Evolutionary conservation across 1,139 yeast species (phyloP), one percentile per base, ranked within the genome.

Genomic region (Zygotorulaspora mrakii): DNA sequence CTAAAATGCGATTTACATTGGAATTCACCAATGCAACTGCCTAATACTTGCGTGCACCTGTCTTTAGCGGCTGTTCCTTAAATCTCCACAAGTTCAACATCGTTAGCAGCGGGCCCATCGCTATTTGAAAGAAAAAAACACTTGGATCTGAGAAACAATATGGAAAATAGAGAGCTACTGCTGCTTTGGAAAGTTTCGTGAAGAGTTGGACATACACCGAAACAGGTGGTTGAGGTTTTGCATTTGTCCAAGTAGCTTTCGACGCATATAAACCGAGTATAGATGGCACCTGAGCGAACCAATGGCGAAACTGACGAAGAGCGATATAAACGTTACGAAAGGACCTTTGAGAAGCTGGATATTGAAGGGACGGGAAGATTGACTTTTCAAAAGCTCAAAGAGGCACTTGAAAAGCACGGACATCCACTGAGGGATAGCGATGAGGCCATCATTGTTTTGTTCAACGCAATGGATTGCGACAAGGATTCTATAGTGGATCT

Each of bases 351-450:
- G 20, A 64, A 69, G 43, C 67, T 82, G 26, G 88, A 82, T 58
- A 59, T 72, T 5, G 61, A 71, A 31, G 62, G 70, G 24, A 67
- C 67, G 17, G 89, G 91, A 0, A 70, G 70, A 44, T 70, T 82
- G 17, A 75, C 82, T 4, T 63, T 76, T 9, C 64, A 67, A 26
- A 80, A 79, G 38, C 73, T 82, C 52, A 69, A 69, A 39, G 55
- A 65, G 42, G 87, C 88, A 1, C 68, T 81, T 43, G 65, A 68
- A 38, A 53, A 65, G 16, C 62, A 75, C 24, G 70, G 76, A 39
- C 88, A 82, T 59, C 91, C 95, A 1, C 68, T 86, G 23, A 77
- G 78, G 42, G 72, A 78, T 45, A 76, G 81, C 27, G 78, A 78
- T 5, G 79, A 73, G 38, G 76, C 86, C 21, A 73, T 84, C 16